phyloP scores from a whole-genome alignment of 768 basidiomycete genomes.

The Nidula microcarpa region DNA sequence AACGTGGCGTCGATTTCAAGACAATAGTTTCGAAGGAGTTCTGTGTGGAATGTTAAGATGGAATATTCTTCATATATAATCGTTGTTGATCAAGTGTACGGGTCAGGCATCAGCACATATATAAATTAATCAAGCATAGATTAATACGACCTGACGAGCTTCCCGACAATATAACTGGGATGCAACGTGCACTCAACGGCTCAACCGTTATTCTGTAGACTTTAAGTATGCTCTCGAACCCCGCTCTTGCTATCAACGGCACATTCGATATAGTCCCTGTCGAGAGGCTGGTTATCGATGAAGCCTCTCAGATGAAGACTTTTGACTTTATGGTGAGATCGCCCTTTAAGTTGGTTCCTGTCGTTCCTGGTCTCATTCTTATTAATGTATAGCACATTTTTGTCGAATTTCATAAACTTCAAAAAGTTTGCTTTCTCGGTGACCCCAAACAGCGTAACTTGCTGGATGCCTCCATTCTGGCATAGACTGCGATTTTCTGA shows the following conservation, averaged over 20 bases:
- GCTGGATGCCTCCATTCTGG: constrained; percentile 1
- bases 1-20: constrained; percentile 32
- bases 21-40: constrained; percentile 46
- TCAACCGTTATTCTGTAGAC: constrained; percentile 41
- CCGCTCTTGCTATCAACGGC: constrained; percentile 25
- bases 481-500: not conserved
- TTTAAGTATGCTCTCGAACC: constrained; percentile 48
- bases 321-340: constrained; percentile 42
- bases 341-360: not conserved
- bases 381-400: constrained; percentile 35
- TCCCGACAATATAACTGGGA: constrained; percentile 13
- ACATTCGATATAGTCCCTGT: constrained; percentile 36
- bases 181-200: constrained; percentile 21
- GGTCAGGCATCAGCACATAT: constrained; percentile 55
- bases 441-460: constrained; percentile 49
- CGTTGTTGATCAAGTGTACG: not conserved
- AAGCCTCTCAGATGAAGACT: constrained; percentile 49
- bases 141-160: constrained; percentile 42
- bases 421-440: constrained; percentile 52
- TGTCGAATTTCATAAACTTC: constrained; percentile 25
- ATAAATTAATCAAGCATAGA: constrained; percentile 23
- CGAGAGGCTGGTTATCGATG: constrained; percentile 49
- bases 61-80: not conserved
- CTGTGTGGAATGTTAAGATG: constrained; percentile 41
- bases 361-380: not conserved